Base-by-base conservation (phyloP, 805 yeast species). In the Teunomyces atbi region DNA sequence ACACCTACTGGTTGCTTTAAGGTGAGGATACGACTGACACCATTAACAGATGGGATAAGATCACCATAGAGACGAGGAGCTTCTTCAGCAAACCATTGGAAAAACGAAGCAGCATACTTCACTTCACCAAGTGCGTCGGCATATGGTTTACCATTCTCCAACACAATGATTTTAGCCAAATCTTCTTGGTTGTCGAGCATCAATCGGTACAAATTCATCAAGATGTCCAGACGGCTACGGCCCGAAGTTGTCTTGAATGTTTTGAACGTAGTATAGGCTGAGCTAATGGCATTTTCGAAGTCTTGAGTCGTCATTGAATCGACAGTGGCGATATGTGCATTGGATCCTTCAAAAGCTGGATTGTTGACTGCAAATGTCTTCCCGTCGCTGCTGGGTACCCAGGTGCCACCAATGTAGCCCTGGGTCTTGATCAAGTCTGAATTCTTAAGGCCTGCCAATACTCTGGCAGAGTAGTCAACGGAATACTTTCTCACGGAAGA, bases 31-130 rank as follows among this genome's bases (percentile, higher is more conserved):
- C 83, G 73, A 56, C 67, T 72, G 20, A 67, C 53, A 1, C 77
- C 61, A 49, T 67, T 70, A 43, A 77, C 69, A 2, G 89, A 78
- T n/a, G 78, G 76, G 45, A 86, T 79, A 13, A 76, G 68, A 51
- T 82, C 84, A n/a, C 92, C 94, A 45, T 79, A 69, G 21, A 78
- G 64, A 55, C 89, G 76, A 33, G 89, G 86, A 6, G 92, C 92
- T 54, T 82, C 87, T 62, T 86, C 94, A 27, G 95, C 75, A 60
- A 82, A 91, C 97, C 97, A 91, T 60, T 89, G 90, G 62, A 88
- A 86, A 65, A 86, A 90, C 5, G 87, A 78, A 1, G 89, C 84
- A 7, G 86, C 83, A 54, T 83, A 82, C 42, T 58, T 62, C 23
- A 86, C 74, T 61, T 86, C 94, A 4, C 90, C 91, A 42, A 67